Evolutionary conservation across 1,284 basidiomycete species (phyloP), one percentile per base, ranked within the genome.

Genomic region (Malassezia slooffiae): DNA sequence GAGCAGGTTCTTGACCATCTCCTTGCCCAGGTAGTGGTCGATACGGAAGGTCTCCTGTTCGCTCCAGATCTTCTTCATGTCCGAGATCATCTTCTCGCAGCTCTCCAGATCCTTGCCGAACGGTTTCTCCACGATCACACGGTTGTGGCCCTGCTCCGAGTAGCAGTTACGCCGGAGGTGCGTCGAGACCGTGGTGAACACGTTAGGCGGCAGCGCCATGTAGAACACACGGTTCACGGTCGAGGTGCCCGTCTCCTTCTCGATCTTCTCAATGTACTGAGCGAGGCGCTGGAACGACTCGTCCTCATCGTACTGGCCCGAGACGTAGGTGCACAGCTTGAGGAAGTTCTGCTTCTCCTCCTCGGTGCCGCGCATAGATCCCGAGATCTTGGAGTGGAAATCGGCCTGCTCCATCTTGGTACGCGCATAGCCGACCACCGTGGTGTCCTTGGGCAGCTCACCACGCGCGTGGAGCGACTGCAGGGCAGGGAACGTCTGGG

Each of bases 381-480:
- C 52, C 7, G 50, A 49, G 47, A 62, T 53, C 47, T 64, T 64
- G 16, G 56, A 52, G 32, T 64, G 57, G 48, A 70, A 71, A 37
- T 61, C 52, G 27, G 58, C 49, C 20, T 53, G 48, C 38, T 60
- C 55, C 66, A 71, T 65, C 51, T 71, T 66, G 21, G 67, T 64
- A 39, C 70, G 60, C 11, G 70, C 70, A 63, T 71, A 71, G 24
- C 70, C 70, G 38, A 71, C 40, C 46, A 71, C 71, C 38, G 58
- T 41, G 5, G 52, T 62, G 5, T 53, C 41, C 37, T 65, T 56
- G 32, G 65, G 65, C 24, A 68, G 52, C 24, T 61, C 41, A 26
- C 47, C 48, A 15, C 61, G 56, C 30, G 51, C 42, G 53, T 50
- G 64, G 19, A 68, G 60, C 48, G 61, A 62, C 46, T 67, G 56